A percentile compares a stretch with the other conserved stretches of the same genome.
phyloP scores from a whole-genome alignment of 257 asterid species.

The Jacaranda copaia region DNA sequence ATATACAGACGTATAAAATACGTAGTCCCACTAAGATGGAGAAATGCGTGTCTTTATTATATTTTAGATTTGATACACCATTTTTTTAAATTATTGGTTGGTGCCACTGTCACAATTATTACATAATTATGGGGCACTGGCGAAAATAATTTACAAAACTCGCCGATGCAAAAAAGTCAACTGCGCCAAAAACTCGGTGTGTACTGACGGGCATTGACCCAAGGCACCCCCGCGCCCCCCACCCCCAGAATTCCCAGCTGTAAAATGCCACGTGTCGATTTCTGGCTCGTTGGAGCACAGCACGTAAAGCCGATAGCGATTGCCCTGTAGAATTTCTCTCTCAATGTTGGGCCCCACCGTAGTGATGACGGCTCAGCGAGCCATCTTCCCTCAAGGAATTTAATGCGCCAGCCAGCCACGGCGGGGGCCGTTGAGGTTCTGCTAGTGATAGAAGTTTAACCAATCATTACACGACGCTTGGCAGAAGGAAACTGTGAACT shows the following conservation, averaged over 20 bases:
- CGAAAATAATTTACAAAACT: neutral
- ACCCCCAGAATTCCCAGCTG: conserved; percentile 19
- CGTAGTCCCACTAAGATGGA: too few relatives aligned
- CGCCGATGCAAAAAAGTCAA: conserved; percentile 21
- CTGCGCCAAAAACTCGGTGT: conserved; percentile 39
- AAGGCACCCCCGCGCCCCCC: neutral
- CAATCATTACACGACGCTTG: neutral
- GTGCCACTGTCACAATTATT: too few relatives aligned
- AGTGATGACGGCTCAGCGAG: conserved; percentile 11
- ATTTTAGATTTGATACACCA: too few relatives aligned
- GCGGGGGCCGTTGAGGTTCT: conserved; percentile 11
- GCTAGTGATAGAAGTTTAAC: neutral
- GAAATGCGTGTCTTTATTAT: too few relatives aligned
- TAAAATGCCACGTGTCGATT: conserved; percentile 33
- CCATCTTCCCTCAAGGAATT: conserved; percentile 30
- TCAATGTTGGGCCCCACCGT: neutral
- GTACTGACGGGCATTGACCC: conserved; percentile 51
- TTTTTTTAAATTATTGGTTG: too few relatives aligned
- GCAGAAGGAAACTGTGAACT: neutral
- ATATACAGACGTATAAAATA: too few relatives aligned
- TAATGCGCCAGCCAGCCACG: conserved; percentile 37
- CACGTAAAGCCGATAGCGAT: conserved; percentile 11
- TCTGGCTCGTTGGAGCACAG: neutral
- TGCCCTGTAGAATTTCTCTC: too few relatives aligned
- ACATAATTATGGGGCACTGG: neutral